phyloP scores from a whole-genome alignment of 768 basidiomycete genomes.

The Mycena indigotica region DNA sequence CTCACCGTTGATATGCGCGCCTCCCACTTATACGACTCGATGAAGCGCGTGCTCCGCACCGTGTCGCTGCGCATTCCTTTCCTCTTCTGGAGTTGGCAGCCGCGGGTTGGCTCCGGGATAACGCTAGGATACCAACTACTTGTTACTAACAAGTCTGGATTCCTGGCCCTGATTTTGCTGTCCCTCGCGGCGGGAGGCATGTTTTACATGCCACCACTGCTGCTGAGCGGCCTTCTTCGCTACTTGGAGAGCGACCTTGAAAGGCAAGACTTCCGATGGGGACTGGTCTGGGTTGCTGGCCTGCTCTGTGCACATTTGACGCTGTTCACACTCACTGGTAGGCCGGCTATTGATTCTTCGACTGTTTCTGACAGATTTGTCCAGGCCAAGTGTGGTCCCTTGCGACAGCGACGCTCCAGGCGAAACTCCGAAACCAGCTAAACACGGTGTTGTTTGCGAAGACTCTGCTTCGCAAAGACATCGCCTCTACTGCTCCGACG shows the following conservation, averaged over 20 bases:
- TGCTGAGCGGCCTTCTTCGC: conserved; percentile 39
- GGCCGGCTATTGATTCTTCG: background rate
- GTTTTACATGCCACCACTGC: conserved; percentile 64
- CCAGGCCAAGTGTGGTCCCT: conserved; percentile 39
- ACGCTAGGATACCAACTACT: conserved; percentile 61
- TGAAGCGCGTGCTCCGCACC: conserved; percentile 57
- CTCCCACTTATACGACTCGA: conserved; percentile 56
- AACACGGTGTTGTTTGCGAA: conserved; percentile 69
- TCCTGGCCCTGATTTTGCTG: conserved; percentile 47
- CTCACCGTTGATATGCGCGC: conserved; percentile 73
- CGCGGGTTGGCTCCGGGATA: conserved; percentile 65
- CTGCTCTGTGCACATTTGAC: conserved; percentile 1
- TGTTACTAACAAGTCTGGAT: conserved; percentile 49
- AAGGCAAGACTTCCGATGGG: background rate
- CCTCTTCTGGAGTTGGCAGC: conserved; percentile 59
- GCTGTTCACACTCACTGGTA: conserved; percentile 4
- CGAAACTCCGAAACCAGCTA: conserved; percentile 59
- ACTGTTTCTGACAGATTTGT: background rate
- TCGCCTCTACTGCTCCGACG: conserved; percentile 46
- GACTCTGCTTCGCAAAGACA: conserved; percentile 68
- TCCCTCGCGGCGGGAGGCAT: conserved; percentile 58
- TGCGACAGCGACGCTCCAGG: conserved; percentile 55
- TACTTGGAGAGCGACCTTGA: conserved; percentile 25
- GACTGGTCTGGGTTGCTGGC: conserved; percentile 1
- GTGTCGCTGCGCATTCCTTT: conserved; percentile 45